Base-by-base conservation (phyloP, 208 protist species). In the Herpetomonas tarakana region DNA sequence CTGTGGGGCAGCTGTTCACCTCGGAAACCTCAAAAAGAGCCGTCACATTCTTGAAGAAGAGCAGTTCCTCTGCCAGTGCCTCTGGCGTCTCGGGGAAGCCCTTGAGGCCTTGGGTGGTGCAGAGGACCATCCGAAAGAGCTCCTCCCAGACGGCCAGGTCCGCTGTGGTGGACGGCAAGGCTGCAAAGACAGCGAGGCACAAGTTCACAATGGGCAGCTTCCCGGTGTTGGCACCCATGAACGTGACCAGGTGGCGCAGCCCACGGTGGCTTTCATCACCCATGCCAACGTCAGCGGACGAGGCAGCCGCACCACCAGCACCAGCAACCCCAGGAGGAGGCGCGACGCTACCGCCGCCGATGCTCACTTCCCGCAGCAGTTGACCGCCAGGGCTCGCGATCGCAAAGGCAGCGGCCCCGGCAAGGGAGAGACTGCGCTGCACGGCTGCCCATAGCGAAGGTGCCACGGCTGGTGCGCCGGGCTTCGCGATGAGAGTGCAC, bases 211-310 rank as follows among this genome's bases (percentile, higher is more conserved):
- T 39, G 24, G 44, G 26, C 6, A 50, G 11, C 35, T 74, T 39
- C 0, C n/a, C 24, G n/a, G 44, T 47, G 65, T 82, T 77, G 14
- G 46, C 52, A 11, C 46, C 56, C 18, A 62, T 52, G 45, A 78
- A 77, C 3, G 31, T 26, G 2, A 67, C 63, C n/a, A 82, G 62
- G 44, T 56, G 60, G 39, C 62, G 39, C 54, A 82, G 44, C 14
- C 24, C 58, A n/a, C 45, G 58, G 52, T 64, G 65, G 2, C 26
- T 52, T 2, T 59, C 21, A 14, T 78, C 72, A 1, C 35, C 35
- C 9, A 18, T 14, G 9, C 35, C 35, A 14, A 6, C 35, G 35
- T 18, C 35, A 41, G 9, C 35, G 9, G 35, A 41, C 35, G 35
- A 41, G 35, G 35, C 9, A 6, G 9, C 35, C 35, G 14, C 35